phyloP scores from a whole-genome alignment of 257 asterid species.

The Cynanchum wilfordii region DNA sequence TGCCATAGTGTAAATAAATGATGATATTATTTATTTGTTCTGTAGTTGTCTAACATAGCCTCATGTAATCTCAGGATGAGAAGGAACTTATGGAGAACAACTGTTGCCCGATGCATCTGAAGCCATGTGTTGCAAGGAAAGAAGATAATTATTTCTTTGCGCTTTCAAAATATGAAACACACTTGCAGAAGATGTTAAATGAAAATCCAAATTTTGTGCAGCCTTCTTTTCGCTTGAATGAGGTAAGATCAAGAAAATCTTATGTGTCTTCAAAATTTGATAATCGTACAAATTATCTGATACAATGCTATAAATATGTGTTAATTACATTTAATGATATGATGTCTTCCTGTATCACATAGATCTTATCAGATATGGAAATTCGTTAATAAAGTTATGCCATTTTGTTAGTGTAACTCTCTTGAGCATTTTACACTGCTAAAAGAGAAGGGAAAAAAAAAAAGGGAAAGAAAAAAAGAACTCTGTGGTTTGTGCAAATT shows the following conservation, averaged over 20 bases:
- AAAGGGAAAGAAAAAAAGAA: no score
- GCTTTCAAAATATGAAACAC: slow-evolving; percentile 78
- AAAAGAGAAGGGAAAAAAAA: neutral
- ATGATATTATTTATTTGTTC: neutral
- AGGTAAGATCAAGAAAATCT: slow-evolving; percentile 40
- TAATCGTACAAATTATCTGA: neutral
- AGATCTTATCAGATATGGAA: neutral
- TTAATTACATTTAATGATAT: no score
- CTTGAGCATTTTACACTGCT: neutral
- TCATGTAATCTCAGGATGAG: slow-evolving; percentile 57
- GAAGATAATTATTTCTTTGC: slow-evolving; percentile 98
- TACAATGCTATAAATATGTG: neutral
- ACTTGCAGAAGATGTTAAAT: slow-evolving; percentile 56
- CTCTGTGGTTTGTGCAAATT: neutral
- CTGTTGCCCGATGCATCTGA: slow-evolving; percentile 87
- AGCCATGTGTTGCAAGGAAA: slow-evolving; percentile 78
- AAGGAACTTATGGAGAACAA: slow-evolving; percentile 80
- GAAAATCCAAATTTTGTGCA: slow-evolving; percentile 76
- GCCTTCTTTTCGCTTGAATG: slow-evolving; percentile 87
- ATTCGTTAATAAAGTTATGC: neutral
- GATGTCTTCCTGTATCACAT: neutral
- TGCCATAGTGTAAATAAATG: neutral
- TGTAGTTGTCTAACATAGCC: slow-evolving; percentile 6
- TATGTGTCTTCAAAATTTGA: neutral
- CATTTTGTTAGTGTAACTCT: neutral